These are phyloP conservation scores for Clavispora santaluciae DNA, from an alignment of 805 yeast species.

Conservation along the genomic window DNA sequence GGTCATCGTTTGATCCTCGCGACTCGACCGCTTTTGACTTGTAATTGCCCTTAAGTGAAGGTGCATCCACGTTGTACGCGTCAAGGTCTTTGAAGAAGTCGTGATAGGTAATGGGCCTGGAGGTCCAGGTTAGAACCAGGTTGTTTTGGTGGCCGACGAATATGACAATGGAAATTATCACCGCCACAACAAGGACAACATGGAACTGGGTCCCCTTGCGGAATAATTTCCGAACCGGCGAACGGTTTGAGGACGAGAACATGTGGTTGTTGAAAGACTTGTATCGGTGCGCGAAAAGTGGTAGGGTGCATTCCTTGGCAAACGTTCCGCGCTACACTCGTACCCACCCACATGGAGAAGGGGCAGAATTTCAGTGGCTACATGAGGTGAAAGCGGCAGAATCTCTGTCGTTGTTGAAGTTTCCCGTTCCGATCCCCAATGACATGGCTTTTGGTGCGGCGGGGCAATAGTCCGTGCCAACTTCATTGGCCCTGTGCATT, in stretches of 20 bases:
- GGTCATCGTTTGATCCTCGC: slow-evolving; percentile 34
- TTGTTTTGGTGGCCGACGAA: not conserved
- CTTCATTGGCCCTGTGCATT: no score
- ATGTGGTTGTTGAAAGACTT: not conserved
- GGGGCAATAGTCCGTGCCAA: no score
- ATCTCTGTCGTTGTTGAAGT: no score
- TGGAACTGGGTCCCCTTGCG: not conserved
- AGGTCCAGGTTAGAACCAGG: not conserved
- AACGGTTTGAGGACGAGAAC: not conserved
- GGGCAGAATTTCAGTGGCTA: no score
- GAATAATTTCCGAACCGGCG: not conserved
- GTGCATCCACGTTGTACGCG: slow-evolving; percentile 31
- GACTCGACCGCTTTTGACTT: slow-evolving; percentile 40
- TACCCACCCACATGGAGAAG: no score
- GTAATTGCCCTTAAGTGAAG: slow-evolving; percentile 40
- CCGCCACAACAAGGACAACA: not conserved
- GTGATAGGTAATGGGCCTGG: not conserved
- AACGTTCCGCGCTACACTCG: no score
- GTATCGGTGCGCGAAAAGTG: not conserved
- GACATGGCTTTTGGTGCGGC: no score
- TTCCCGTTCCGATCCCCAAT: no score
- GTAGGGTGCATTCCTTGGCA: no score
- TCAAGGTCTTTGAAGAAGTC: slow-evolving; percentile 30
- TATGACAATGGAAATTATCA: not conserved
- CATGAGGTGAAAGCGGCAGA: no score